Base-by-base conservation (phyloP, 768 basidiomycete species). In the Mycena capillaripes region DNA sequence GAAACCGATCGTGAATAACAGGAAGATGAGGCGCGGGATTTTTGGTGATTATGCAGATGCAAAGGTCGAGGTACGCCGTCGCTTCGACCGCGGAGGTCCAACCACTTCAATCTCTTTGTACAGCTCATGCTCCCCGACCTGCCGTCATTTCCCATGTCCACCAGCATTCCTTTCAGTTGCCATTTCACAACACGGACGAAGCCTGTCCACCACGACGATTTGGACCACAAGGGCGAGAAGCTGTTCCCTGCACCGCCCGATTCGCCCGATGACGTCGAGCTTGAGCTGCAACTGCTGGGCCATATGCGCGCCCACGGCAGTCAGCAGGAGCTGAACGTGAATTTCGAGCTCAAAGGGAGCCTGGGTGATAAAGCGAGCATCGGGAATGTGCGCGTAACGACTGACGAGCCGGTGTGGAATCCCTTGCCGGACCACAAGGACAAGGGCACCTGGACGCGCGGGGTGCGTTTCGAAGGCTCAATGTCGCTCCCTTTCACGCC, bases 181-280 rank as follows among this genome's bases (percentile, higher is more conserved):
- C 66, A 69, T 38, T 46, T 72, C 40, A 40, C 53, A 58, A 75
- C 74, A 17, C 40, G 56, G 27, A 75, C 74, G 8, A 75, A 75
- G 16, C 50, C 56, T 12, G 70, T 75, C 12, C 58, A 75, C 63
- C 63, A 66, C 17, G 42, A 60, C 0, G 74, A 71, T 19, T 36
- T 75, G 27, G 69, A 74, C 34, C 23, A 66, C 57, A 72, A 75
- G n/a, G n/a, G n/a, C n/a, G n/a, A n/a, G n/a, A n/a, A n/a, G 44
- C 67, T 75, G n/a, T 75, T 75, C 70, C 74, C 74, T 11, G 52
- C 74, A 17, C 74, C 74, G 21, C 74, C 74, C 34, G 34, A 52
- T 1, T 65, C 70, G 25, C 57, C 74, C 16, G 62, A 57, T 52
- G 62, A 75, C 4, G 46, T 72, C 44, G 64, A 72, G 44, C 30